Conservation (phyloP, 352 stramenopile species). For the Pythium angustatum region DNA sequence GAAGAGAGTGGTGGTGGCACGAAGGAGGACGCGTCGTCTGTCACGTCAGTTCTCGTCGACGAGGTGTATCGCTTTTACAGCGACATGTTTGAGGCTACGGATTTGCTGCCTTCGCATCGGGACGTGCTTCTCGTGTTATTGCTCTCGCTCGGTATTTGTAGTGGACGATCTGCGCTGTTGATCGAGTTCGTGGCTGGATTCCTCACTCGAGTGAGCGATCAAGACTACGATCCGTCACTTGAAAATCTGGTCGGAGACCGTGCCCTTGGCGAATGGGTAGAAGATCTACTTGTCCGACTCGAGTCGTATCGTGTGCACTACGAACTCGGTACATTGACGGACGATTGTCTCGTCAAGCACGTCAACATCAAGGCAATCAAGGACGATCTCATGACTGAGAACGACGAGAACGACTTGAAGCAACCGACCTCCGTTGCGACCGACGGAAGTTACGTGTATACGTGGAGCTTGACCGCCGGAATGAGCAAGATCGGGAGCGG, state of each 20-base stretch:
- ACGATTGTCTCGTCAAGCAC: conserved; percentile 43
- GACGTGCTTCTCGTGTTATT: conserved; percentile 48
- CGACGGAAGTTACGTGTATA: conserved; percentile 70
- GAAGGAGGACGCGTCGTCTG: conserved; percentile 30
- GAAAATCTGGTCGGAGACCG: conserved; percentile 15
- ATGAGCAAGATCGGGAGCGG: conserved; percentile 72
- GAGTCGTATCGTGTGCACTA: conserved; percentile 61
- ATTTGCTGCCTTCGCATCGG: conserved; percentile 28
- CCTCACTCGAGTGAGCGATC: neutral
- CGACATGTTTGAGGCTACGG: conserved; percentile 34
- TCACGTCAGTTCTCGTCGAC: conserved; percentile 28
- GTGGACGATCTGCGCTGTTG: conserved; percentile 47
- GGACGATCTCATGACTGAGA: conserved; percentile 3
- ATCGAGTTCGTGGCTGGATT: conserved; percentile 53
- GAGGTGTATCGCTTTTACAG: conserved; percentile 57
- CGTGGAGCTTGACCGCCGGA: conserved; percentile 45
- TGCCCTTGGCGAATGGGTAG: conserved; percentile 43
- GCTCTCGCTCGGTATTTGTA: conserved; percentile 57
- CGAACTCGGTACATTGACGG: conserved; percentile 48
- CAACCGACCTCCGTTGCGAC: conserved; percentile 40
- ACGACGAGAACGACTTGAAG: neutral
- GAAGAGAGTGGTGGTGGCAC: neutral
- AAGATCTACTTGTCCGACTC: conserved; percentile 42
- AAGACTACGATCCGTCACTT: neutral
- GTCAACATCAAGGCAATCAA: conserved; percentile 50